Base-by-base conservation (phyloP, 2,329 filamentous ascomycete genomes). In the Botrytis fabae region DNA sequence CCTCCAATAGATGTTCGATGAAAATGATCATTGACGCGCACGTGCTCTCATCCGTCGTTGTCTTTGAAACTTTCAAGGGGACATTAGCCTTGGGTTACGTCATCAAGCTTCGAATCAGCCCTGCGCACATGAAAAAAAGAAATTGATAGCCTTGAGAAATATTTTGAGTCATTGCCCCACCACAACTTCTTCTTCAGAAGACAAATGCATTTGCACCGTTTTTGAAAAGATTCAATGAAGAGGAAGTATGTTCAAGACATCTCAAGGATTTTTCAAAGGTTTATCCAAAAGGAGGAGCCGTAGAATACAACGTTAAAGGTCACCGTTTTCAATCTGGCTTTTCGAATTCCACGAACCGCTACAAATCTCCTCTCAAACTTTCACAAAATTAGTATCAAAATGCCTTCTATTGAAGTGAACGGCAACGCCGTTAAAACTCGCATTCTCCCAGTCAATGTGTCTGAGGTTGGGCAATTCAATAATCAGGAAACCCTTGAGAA, bases 231-330 rank as follows among this genome's bases (percentile, higher is more conserved):
- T 7, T 32, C 48, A 51, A 28, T n/a, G 69, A 44, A 65, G 61
- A 51, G 61, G 69, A 76, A 79, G 77, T 72, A 79, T 79, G 78
- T 78, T 70, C 66, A 77, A 59, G 38, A 74, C 46, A 54, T 73
- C 68, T 66, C 73, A 65, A 46, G 57, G n/a, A 62, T 44, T 65
- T 70, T 71, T 74, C 48, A 72, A 64, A 70, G 76, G 77, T 75
- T 74, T 73, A 70, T 76, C 73, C 48, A 79, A 78, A 76, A 78
- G 78, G 68, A 77, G 75, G 75, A 78, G 76, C 76, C 78, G 79
- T 54, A 77, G 77, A 69, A 76, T 79, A 78, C 75, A 60, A 35
- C 73, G 76, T 66, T 78, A 74, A 73, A 73, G 57, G 22, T 63
- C 68, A 48, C 40, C 44, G n/a, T 69, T 46, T 63, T 73, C 75